Evolutionary conservation across 352 stramenopile genomes (phyloP), one percentile per base, ranked within the genome.

Genomic region (Globisporangium abappressorium): DNA sequence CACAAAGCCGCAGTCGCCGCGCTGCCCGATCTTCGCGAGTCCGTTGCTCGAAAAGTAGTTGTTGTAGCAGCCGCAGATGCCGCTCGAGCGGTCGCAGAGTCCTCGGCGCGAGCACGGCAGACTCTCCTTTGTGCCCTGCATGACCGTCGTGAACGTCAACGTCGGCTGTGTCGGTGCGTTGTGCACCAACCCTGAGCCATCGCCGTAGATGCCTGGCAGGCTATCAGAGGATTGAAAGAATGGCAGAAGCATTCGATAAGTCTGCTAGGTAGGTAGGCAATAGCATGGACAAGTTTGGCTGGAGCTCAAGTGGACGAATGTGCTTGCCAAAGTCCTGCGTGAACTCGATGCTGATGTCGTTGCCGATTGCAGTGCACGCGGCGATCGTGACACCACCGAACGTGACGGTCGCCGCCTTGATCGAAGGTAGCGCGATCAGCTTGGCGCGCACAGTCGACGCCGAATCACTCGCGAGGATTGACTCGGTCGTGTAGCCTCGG

Each of bases 1-100:
- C 68, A 92, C 83, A 68, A 85, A 94, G 5, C 95, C 96, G 68
- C 96, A 98, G 80, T 99, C 95, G 18, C 94, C 95, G 20, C 93
- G 81, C 68, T 84, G 82, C 3, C 94, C 93, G 43, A 92, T 89
- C 24, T 74, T 82, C 30, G 83, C 93, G 41, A 90, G 82, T 2
- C 87, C 89, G 57, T 93, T 82, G 71, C 85, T 91, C 14, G 83
- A 93, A 63, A 94, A 95, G 51, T 91, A 98, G 62, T 86, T 90
- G 11, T 55, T 51, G 74, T 92, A 97, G 74, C 94, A 98, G 1
- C 61, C 64, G 71, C 94, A 98, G 30, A 94, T 73, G 47, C 91
- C 81, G 7, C 74, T 82, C 7, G 69, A 69, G 34, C 66, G 72
- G 68, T 98, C 90, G 69, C 94, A 98, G 9, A 71, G 64, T 3